Conservation (phyloP, 441 rosid species). For the Pelargonium citronellum region DNA sequence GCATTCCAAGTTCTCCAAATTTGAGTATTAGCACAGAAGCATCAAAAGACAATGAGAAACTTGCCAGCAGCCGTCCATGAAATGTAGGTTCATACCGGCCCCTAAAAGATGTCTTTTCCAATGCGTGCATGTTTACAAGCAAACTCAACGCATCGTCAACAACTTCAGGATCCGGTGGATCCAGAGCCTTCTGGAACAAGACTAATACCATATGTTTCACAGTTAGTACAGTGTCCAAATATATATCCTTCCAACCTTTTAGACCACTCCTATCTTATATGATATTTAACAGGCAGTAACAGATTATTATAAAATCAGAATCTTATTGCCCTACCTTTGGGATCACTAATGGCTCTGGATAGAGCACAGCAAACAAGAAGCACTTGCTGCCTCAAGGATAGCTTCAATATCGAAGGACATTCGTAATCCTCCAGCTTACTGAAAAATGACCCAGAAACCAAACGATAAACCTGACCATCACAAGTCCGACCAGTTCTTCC, state of each 20-base stretch:
- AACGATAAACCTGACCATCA: conserved; percentile 85
- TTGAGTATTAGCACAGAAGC: conserved; percentile 68
- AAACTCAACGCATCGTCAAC: conserved; percentile 67
- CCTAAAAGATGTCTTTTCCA: conserved; percentile 49
- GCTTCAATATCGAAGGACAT: conserved; percentile 61
- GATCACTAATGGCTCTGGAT: conserved; percentile 74
- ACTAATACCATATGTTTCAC: conserved; percentile 38
- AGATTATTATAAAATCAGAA: conserved; percentile 15
- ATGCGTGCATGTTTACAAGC: conserved; percentile 55
- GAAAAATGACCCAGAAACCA: conserved; percentile 79
- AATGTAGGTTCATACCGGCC: conserved; percentile 82
- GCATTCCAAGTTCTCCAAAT: conserved; percentile 76
- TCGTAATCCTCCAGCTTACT: conserved; percentile 58
- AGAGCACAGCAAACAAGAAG: conserved; percentile 79
- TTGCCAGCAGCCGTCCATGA: conserved; percentile 77
- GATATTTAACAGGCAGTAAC: background rate
- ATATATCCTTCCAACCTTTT: background rate
- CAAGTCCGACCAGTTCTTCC: conserved; percentile 98
- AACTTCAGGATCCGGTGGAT: conserved; percentile 68
- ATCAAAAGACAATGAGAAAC: conserved; percentile 79
- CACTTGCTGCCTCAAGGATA: conserved; percentile 82
- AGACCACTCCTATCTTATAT: conserved; percentile 5
- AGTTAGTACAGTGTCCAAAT: conserved; percentile 20
- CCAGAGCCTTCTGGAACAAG: conserved; percentile 78
- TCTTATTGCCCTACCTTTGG: conserved; percentile 51